Evolutionary conservation across 2,329 filamentous ascomycete genomes (phyloP), one percentile per base, ranked within the genome.

Genomic region (Zymoseptoria tritici): DNA sequence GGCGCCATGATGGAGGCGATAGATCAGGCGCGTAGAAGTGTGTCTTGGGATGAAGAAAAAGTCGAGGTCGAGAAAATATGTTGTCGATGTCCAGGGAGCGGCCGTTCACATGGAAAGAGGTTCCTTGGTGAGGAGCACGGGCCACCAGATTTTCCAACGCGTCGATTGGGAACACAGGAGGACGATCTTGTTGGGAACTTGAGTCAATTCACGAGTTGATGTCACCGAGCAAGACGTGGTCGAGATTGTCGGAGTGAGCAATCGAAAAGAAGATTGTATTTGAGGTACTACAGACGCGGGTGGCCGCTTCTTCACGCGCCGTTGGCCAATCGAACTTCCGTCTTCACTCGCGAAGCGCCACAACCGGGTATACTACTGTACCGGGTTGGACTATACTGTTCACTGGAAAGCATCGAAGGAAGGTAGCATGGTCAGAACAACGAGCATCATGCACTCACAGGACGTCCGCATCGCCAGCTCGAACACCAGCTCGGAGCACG

Each of bases 1-100:
- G 64, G 64, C 54, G 64, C 63, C 65, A 67, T 67, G 54, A 51
- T 51, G 55, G 49, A 21, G 46, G 11, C 13, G 31, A 22, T 55
- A 36, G 29, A 11, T 3, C 8, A 55, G 54, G 26, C 31, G 46
- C 55, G 24, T 57, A 57, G 42, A 51, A 51, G 36, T 46, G 36
- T 46, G 36, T n/a, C 13, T 46, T n/a, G 16, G 16, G 36, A n/a
- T 2, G 13, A 46, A 46, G 36, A 46, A 46, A 46, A 46, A 46
- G 36, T 46, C 36, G 36, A 46, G 26, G 49, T 49, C 52, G 51
- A 29, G 24, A 49, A 46, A 46, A 46, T n/a, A 46, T 46, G 36
- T 46, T 46, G 36, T 46, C 36, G 36, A 46, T 46, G 36, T 46
- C 36, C 13, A 46, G 36, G 36, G 36, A 46, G 36, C 36, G 36